phyloP scores from a whole-genome alignment of 441 rosid genomes.

The Gossypium davidsonii region DNA sequence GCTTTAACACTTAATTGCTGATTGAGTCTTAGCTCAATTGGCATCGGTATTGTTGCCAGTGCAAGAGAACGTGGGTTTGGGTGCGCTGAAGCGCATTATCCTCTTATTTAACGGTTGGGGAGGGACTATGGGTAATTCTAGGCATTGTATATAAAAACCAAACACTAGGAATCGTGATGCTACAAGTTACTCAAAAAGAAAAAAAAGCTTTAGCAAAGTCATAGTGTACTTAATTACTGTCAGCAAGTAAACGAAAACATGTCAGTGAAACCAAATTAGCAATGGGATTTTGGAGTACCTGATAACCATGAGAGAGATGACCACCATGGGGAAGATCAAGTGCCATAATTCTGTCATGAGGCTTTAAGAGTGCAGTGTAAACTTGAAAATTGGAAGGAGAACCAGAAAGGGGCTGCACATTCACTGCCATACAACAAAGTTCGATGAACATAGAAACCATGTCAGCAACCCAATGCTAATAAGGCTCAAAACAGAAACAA shows the following conservation, averaged over 20 bases:
- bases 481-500: background rate
- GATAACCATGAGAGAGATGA: slow-evolving; percentile 99
- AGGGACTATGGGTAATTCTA: too few species aligned
- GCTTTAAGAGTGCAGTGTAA: slow-evolving; percentile 85
- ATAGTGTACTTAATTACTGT: background rate
- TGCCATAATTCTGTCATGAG: slow-evolving; percentile 98
- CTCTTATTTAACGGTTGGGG: too few species aligned
- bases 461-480: background rate
- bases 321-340: slow-evolving; percentile 99
- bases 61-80: too few species aligned
- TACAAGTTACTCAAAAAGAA: too few species aligned
- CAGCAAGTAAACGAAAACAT: background rate
- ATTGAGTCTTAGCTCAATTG: too few species aligned
- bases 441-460: background rate
- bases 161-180: too few species aligned
- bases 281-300: slow-evolving; percentile 47
- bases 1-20: background rate
- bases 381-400: slow-evolving; percentile 96
- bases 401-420: slow-evolving; percentile 92
- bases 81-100: too few species aligned
- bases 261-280: slow-evolving; percentile 9
- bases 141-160: too few species aligned
- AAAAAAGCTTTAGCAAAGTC: background rate
- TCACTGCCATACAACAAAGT: slow-evolving; percentile 55
- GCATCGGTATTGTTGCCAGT: too few species aligned